These are phyloP conservation scores for Collybia nuda DNA, from an alignment of 768 basidiomycete genomes.

Conservation along the genomic window DNA sequence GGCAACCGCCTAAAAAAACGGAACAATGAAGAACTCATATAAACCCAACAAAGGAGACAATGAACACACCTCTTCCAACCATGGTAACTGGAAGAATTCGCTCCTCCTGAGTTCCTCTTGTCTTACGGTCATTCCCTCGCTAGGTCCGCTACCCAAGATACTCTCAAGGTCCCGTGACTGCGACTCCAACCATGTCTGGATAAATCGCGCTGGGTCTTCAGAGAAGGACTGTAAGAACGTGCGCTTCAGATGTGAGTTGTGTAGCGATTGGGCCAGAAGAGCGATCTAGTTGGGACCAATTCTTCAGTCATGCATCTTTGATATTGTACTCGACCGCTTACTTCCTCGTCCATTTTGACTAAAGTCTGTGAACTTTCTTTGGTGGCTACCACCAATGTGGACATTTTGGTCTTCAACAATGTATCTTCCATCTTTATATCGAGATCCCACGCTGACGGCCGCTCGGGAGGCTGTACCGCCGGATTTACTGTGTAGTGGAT, in stretches of 20 bases:
- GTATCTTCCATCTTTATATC: constrained; percentile 88
- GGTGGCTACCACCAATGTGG: constrained; percentile 64
- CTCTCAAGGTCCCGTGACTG: constrained; percentile 91
- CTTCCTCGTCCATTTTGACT: constrained; percentile 84
- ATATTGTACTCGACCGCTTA: constrained; percentile 24
- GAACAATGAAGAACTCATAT: constrained; percentile 2
- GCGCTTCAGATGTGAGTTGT: constrained; percentile 84
- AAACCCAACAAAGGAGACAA: background rate
- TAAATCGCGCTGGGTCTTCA: constrained; percentile 73
- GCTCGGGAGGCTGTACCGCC: constrained; percentile 58
- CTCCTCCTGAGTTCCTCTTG: constrained; percentile 87
- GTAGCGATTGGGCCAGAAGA: constrained; percentile 79
- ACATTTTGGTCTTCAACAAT: constrained; percentile 69
- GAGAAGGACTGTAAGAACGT: constrained; percentile 86
- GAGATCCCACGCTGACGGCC: constrained; percentile 80
- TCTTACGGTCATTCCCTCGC: constrained; percentile 74
- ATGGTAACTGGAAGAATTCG: constrained; percentile 89
- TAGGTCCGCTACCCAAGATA: constrained; percentile 84
- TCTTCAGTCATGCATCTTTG: background rate
- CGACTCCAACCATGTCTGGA: constrained; percentile 88
- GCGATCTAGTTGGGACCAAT: constrained; percentile 55
- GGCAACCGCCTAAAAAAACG: constrained; percentile 61
- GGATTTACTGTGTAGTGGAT: constrained; percentile 78
- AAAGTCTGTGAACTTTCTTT: constrained; percentile 72
- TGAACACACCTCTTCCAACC: constrained; percentile 71